Evolutionary conservation across 2,329 filamentous ascomycete species (phyloP), one percentile per base, ranked within the genome.

Genomic region (Kalmusia sp.): DNA sequence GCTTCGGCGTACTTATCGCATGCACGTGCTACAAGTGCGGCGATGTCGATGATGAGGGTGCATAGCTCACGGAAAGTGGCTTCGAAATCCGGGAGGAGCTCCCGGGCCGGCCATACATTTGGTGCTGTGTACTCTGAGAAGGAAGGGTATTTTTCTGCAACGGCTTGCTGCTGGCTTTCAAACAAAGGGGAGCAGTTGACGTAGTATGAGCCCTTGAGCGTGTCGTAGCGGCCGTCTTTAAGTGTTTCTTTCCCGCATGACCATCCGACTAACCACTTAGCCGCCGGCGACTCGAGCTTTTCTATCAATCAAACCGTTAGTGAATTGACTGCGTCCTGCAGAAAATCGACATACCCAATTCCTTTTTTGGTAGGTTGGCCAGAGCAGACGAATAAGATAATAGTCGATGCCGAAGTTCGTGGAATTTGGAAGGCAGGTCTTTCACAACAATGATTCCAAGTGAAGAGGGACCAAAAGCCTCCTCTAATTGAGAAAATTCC

Each of bases 391-490:
- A 87, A 71, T 95, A 95, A 0, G 91, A 95, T 6, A 99, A 82
- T 2, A 96, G 83, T 54, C 84, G 84, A 54, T 84, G 84, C 55
- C 95, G 85, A 37, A 97, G 78, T n/a, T 82, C 76, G 12, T 83
- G 75, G 65, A 96, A 99, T 47, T 85, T 80, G 5, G 81, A 58
- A 0, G 92, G 91, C 0, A 98, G 84, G 70, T 92, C 91, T 70
- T 90, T 92, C 41, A 99, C 93, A n/a, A 98, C 80, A 50, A 99
- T 88, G 47, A 99, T 96, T 0, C 95, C 95, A 11, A 98, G 80
- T 2, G 92, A 96, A 22, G 90, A 86, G 1, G 93, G 92, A 0
- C 95, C 95, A 71, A 99, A 98, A 0, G 95, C 95, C 63, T 89
- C 76, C 64, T 90, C 84, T 9, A 95, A 81, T 0, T 84, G 84